Percentiles rank a stretch among this genome's conserved stretches.
phyloP scores from a whole-genome alignment of 1,284 basidiomycete species.

The Wolfiporia cocos region DNA sequence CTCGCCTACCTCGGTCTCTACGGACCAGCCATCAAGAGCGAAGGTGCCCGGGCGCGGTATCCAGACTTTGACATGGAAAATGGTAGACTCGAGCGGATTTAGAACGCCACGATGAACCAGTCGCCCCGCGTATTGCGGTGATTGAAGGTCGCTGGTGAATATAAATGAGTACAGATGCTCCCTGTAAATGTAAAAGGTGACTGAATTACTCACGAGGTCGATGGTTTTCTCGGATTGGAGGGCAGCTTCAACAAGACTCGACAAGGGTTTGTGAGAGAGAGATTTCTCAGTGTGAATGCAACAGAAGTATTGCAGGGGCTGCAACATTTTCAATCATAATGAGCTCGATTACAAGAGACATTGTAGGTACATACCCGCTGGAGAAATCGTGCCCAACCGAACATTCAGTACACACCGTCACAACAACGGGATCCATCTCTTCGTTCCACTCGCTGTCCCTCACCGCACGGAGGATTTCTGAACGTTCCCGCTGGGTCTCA shows the following conservation, averaged over 20 bases:
- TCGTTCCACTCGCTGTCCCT: constrained; percentile 69
- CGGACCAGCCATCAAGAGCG: constrained; percentile 51
- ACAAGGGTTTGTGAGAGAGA: constrained; percentile 52
- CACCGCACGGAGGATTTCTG: constrained; percentile 61
- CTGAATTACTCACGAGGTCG: constrained; percentile 31
- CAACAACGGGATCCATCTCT: constrained; percentile 69
- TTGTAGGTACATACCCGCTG: constrained; percentile 45
- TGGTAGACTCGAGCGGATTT: constrained; percentile 38
- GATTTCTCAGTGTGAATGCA: constrained; percentile 60
- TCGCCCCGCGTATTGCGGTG: constrained; percentile 53
- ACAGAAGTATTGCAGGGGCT: constrained; percentile 57
- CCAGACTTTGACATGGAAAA: constrained; percentile 46
- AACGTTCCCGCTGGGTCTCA: constrained; percentile 74
- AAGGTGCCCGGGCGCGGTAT: constrained; percentile 62
- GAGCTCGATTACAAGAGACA: neutral
- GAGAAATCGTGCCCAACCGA: constrained; percentile 58
- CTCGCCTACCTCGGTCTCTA: constrained; percentile 59
- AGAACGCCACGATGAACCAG: constrained; percentile 54
- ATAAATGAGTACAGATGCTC: constrained; percentile 2
- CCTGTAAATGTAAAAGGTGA: neutral
- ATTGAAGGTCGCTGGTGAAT: constrained; percentile 32
- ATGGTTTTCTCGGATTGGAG: constrained; percentile 19
- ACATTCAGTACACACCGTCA: constrained; percentile 36
- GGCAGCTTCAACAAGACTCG: constrained; percentile 48
- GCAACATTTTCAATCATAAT: constrained; percentile 1